Evolutionary conservation across 371 early-diverging fungal genomes (phyloP).

Genomic region (Coemansia sp.): DNA sequence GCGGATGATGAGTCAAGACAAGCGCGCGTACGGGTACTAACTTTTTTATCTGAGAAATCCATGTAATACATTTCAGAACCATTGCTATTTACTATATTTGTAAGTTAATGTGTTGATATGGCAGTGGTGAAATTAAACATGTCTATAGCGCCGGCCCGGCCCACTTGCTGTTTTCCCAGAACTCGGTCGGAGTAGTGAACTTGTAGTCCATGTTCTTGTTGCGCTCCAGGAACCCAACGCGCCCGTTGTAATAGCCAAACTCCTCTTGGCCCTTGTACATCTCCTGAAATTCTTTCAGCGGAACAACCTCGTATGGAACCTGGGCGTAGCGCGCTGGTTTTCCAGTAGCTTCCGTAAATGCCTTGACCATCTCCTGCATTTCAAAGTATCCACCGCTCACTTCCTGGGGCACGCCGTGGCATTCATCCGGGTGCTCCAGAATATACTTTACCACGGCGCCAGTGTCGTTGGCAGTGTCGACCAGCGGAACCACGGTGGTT

Average conservation of each 20-base stretch:
- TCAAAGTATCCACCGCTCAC: constrained; percentile 28
- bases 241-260: constrained; percentile 23
- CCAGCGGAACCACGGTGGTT: constrained; percentile 20
- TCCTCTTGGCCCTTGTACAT: constrained; percentile 27
- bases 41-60: not conserved
- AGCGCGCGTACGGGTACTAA: constrained; percentile 16
- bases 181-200: constrained; percentile 23
- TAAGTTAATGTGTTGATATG: no score
- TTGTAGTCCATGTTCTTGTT: constrained; percentile 19
- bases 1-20: constrained; percentile 26
- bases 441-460: constrained; percentile 26
- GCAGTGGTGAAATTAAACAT: no score
- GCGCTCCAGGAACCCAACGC: constrained; percentile 20
- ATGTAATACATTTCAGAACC: not conserved
- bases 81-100: no score
- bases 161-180: constrained; percentile 31
- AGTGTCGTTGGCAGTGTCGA: constrained; percentile 28
- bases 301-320: constrained; percentile 10
- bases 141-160: constrained; percentile 8
- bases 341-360: constrained; percentile 31
- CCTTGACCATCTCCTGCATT: constrained; percentile 27
- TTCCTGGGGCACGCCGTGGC: not conserved
- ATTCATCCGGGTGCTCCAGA: constrained; percentile 8
- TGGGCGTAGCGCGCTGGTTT: constrained; percentile 19
- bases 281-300: constrained; percentile 16